Evolutionary conservation across 169 alveolate genomes (phyloP).

Genomic region (Eimeria praecox): DNA sequence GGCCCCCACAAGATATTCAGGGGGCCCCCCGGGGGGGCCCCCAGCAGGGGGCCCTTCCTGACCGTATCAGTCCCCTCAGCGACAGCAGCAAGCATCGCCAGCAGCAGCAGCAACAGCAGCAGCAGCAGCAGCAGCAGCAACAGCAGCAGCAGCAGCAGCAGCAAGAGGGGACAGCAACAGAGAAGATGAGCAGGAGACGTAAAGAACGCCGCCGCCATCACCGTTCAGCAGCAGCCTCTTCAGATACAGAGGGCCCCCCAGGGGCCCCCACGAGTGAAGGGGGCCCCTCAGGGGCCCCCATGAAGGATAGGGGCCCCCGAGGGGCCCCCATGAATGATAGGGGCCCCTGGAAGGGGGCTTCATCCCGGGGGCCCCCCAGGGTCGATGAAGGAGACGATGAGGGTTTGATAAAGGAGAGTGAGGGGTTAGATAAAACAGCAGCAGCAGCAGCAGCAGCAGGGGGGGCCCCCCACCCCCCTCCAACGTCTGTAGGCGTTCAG

Average conservation of each 20-base stretch:
- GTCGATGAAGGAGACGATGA: neutral
- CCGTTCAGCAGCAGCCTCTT: neutral
- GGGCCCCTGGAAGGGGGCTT: neutral
- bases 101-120: neutral
- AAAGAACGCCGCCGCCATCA: constrained; percentile 33
- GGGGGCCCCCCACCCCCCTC: too few species aligned
- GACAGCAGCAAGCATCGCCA: neutral
- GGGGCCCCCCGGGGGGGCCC: too few species aligned
- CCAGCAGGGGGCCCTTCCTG: neutral
- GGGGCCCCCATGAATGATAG: neutral
- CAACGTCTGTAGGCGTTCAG: constrained; percentile 28
- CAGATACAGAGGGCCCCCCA: constrained; percentile 6
- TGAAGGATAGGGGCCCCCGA: constrained; percentile 1
- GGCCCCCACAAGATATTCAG: neutral
- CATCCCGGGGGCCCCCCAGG: neutral
- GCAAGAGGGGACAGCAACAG: neutral
- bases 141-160: constrained; percentile 51
- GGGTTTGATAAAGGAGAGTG: neutral
- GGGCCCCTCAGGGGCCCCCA: neutral
- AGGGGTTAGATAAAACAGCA: neutral
- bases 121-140: constrained; percentile 4
- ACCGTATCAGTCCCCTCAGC: neutral
- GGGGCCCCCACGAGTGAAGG: constrained; percentile 19
- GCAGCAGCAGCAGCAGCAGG: too few species aligned
- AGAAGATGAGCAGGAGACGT: constrained; percentile 21